Evolutionary conservation across 495 filamentous ascomycete species (phyloP).

Genomic region (Lasiosphaeris hirsuta): DNA sequence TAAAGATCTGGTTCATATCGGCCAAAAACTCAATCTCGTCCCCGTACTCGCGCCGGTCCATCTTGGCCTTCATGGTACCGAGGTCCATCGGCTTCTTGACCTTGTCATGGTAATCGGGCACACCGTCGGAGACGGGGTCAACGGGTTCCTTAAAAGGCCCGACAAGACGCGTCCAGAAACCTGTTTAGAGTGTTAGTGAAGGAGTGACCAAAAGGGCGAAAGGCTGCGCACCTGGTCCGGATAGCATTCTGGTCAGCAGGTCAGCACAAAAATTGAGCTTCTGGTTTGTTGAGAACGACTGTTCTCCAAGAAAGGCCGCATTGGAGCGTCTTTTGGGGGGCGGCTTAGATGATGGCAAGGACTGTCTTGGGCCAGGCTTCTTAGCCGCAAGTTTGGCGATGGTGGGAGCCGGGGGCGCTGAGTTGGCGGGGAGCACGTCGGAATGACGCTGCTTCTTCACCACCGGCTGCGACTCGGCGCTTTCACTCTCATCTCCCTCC

Average conservation of each 20-base stretch:
- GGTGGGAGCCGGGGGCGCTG: conserved; percentile 5
- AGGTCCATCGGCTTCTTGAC: conserved; percentile 49
- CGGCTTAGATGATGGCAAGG: conserved; percentile 31
- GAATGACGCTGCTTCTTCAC: conserved; percentile 38
- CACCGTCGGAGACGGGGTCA: conserved; percentile 40
- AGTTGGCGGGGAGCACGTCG: conserved; percentile 26
- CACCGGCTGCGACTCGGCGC: conserved; percentile 16
- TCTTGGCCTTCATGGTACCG: conserved; percentile 47
- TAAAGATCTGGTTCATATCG: conserved; percentile 49
- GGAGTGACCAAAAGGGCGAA: too few relatives aligned
- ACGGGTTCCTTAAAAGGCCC: conserved; percentile 50
- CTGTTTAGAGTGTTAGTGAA: conserved; percentile 20
- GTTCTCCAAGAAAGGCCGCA: conserved; percentile 14
- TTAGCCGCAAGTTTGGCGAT: conserved; percentile 19
- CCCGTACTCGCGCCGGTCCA: conserved; percentile 40
- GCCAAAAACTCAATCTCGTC: conserved; percentile 42
- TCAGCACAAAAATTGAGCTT: conserved; percentile 52
- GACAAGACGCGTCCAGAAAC: conserved; percentile 57
- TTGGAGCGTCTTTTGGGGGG: conserved; percentile 28
- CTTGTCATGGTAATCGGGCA: conserved; percentile 48
- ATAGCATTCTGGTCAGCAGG: conserved; percentile 28
- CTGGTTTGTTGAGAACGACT: conserved; percentile 37
- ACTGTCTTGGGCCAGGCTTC: conserved; percentile 22
- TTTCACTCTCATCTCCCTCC: conserved; percentile 32
- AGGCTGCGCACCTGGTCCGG: not conserved